Base-by-base conservation (phyloP, 768 basidiomycete species). In the Termitomyces sp. region DNA sequence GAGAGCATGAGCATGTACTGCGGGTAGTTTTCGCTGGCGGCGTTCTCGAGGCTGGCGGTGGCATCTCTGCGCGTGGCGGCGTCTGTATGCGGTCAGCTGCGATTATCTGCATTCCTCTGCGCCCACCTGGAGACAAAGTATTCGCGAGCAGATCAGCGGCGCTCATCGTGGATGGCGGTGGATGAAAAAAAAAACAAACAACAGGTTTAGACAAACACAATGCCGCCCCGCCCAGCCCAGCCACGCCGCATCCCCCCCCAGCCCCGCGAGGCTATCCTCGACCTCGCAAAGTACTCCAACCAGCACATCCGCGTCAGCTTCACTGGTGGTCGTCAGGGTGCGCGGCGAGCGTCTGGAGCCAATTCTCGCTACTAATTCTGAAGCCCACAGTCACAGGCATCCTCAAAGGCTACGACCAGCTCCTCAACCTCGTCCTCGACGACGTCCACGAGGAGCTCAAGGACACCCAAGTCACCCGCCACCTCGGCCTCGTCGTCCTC, bases 301-400 rank as follows among this genome's bases (percentile, higher is more conserved):
- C 87, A 95, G 72, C 83, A 86, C 62, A 92, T 99, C 69, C 78
- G 93, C 57, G 95, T 98, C 68, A 98, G 97, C 74, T 98, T 99
- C 70, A 93, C 93, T n/a, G 97, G 97, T 47, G 96, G 96, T 41
- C 78, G 97, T 43, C 95, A 99, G 83, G 95, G 95, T 92, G 61
- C 13, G 12, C 36, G 65, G 23, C n/a, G n/a, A n/a, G n/a, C n/a
- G n/a, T n/a, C n/a, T n/a, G n/a, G n/a, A n/a, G n/a, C n/a, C n/a
- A n/a, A n/a, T n/a, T n/a, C n/a, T n/a, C n/a, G 23, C 1, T 23
- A 23, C 23, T 23, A 23, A 23, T 23, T 23, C 2, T 23, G 23
- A 23, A 23, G 23, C 23, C 23, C 32, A 57, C 57, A 98, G 96
- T 98, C 55, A 90, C 85, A 8, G 97, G 97, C 3, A 82, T 91